These are phyloP conservation scores for Saturnispora dispora DNA, from an alignment of 805 yeast genomes.

Conservation along the genomic window DNA sequence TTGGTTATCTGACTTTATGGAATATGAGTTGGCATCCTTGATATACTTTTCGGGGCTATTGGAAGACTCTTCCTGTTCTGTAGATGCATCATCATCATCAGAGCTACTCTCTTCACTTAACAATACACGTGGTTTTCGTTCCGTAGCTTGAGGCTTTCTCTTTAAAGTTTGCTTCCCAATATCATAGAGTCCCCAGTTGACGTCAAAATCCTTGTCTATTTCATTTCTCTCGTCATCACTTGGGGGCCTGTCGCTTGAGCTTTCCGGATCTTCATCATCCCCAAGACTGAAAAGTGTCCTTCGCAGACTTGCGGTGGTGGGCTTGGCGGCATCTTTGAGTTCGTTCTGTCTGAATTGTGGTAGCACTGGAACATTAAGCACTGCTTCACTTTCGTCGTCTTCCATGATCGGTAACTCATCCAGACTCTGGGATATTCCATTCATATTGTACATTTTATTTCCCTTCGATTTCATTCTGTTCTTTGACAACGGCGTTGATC, in stretches of 20 bases:
- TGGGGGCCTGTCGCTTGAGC: not conserved
- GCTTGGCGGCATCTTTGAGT: not conserved
- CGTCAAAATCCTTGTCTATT: constrained; percentile 27
- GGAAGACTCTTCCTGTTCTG: constrained; percentile 14
- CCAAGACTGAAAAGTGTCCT: constrained; percentile 1
- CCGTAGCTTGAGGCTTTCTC: constrained; percentile 5
- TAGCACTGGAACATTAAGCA: constrained; percentile 18
- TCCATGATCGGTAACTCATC: constrained; percentile 24
- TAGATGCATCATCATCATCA: constrained; percentile 22
- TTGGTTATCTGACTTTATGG: not conserved
- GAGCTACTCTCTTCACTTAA: constrained; percentile 6
- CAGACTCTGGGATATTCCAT: constrained; percentile 3
- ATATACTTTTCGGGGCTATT: not conserved
- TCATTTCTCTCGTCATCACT: constrained; percentile 11
- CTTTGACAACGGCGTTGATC: not conserved
- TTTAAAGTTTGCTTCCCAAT: constrained; percentile 3
- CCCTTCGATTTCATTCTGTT: not conserved
- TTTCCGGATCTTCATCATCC: constrained; percentile 1
- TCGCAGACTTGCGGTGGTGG: not conserved
- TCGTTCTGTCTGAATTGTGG: constrained; percentile 17
- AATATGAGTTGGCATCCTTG: constrained; percentile 2
- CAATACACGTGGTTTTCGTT: constrained; percentile 3
- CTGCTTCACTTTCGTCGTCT: constrained; percentile 25
- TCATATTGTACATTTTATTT: constrained; percentile 1
- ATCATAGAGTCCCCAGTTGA: constrained; percentile 13